Evolutionary conservation across 2,329 filamentous ascomycete genomes (phyloP).

Genomic region (Penicillium corylophilum): DNA sequence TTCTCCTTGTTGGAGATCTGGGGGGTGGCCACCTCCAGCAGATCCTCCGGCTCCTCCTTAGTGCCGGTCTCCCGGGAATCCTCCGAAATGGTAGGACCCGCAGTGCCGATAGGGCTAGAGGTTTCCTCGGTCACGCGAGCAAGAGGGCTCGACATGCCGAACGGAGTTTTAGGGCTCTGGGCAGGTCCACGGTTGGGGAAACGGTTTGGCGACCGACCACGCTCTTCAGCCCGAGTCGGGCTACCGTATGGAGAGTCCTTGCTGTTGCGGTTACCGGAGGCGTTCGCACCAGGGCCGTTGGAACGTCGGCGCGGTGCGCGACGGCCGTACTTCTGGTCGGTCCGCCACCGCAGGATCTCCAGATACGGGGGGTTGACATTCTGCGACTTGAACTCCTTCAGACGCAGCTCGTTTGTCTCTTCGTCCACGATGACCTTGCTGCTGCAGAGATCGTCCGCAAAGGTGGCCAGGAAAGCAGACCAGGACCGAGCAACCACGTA

Average conservation of each 20-base stretch:
- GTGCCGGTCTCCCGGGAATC: constrained; percentile 32
- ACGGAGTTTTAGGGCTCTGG: constrained; percentile 46
- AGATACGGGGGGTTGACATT: constrained; percentile 91
- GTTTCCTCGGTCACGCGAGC: constrained; percentile 49
- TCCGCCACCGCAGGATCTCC: constrained; percentile 90
- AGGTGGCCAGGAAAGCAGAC: constrained; percentile 77
- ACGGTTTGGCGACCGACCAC: constrained; percentile 50
- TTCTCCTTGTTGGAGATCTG: constrained; percentile 38
- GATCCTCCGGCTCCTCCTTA: constrained; percentile 35
- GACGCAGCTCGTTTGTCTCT: constrained; percentile 84
- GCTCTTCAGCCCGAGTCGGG: constrained; percentile 46
- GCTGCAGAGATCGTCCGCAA: constrained; percentile 87
- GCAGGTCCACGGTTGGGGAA: constrained; percentile 44
- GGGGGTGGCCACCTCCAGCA: constrained; percentile 43
- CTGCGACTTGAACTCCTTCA: constrained; percentile 84
- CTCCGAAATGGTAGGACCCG: constrained; percentile 36
- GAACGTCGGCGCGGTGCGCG: constrained; percentile 52
- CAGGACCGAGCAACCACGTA: constrained; percentile 94
- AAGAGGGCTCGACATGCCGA: constrained; percentile 46
- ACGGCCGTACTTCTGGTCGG: constrained; percentile 88
- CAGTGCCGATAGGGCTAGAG: constrained; percentile 35
- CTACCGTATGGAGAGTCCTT: constrained; percentile 55
- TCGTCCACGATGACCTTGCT: constrained; percentile 92
- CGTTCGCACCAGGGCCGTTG: constrained; percentile 54
- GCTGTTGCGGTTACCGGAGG: constrained; percentile 47